A percentile compares a stretch with the other conserved stretches of the same genome.
Evolutionary conservation across 2,329 filamentous ascomycete genomes (phyloP).

Genomic region (Fusarium poae): DNA sequence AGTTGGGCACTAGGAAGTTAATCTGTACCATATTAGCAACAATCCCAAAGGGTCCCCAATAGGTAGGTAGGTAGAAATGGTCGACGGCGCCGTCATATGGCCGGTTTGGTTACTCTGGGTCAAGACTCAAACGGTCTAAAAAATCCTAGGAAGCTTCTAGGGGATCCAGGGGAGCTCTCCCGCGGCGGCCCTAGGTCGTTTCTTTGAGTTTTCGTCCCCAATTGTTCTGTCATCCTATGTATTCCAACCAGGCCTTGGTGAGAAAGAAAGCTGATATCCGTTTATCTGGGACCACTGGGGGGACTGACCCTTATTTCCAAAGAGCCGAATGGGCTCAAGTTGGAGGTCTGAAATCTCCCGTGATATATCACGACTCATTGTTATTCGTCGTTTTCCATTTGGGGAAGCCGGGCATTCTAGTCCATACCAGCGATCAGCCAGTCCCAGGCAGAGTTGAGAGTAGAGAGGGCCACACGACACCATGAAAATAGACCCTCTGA

Average conservation of each 20-base stretch:
- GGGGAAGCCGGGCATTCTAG: constrained; percentile 24
- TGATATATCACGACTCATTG: constrained; percentile 40
- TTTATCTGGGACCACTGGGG: constrained; percentile 37
- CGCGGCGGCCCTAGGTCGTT: constrained; percentile 35
- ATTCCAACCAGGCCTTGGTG: constrained; percentile 23
- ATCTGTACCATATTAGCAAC: constrained; percentile 16
- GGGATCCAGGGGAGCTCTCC: constrained; percentile 39
- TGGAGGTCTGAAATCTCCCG: constrained; percentile 29
- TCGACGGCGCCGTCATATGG: constrained; percentile 35
- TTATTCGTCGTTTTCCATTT: constrained; percentile 35
- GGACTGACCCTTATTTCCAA: constrained; percentile 31
- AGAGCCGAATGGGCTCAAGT: constrained; percentile 26
- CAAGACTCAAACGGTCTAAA: constrained; percentile 3
- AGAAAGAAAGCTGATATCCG: constrained; percentile 28
- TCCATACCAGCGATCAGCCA: constrained; percentile 42
- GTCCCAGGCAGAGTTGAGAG: constrained; percentile 36
- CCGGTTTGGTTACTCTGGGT: constrained; percentile 11
- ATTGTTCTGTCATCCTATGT: constrained; percentile 40
- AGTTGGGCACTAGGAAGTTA: constrained; percentile 29
- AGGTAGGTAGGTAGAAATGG: constrained; percentile 25
- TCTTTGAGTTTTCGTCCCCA: constrained; percentile 39
- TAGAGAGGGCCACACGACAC: constrained; percentile 41
- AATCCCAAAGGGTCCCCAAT: constrained; percentile 17
- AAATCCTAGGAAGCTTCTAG: constrained; percentile 37
- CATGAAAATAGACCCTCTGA: constrained; percentile 31